phyloP scores from a whole-genome alignment of 371 early-diverging fungal genomes.

The Massospora cicadina region DNA sequence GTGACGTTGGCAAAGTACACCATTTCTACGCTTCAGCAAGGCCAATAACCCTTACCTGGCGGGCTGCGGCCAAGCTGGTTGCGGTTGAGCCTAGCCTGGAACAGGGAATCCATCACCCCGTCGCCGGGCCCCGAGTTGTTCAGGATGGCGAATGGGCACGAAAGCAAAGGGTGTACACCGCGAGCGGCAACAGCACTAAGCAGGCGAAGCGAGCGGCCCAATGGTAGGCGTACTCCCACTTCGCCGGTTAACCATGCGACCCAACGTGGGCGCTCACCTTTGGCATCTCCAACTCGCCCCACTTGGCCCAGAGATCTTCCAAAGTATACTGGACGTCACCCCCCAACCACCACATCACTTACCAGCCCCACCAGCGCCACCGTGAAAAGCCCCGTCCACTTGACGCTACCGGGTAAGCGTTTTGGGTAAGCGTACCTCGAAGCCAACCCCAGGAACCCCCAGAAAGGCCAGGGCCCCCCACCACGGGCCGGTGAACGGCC shows the following conservation, averaged over 20 bases:
- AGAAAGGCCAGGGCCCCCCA: slow-evolving; percentile 70
- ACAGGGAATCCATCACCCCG: slow-evolving; percentile 96
- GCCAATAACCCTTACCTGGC: slow-evolving; percentile 30
- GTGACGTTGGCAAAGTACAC: slow-evolving; percentile 83
- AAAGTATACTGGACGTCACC: slow-evolving; percentile 47
- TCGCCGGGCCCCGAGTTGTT: slow-evolving; percentile 88
- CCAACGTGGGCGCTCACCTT: slow-evolving; percentile 17
- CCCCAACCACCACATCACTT: background rate
- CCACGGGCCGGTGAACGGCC: slow-evolving; percentile 71
- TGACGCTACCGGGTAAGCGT: slow-evolving; percentile 47
- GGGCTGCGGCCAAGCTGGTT: slow-evolving; percentile 66
- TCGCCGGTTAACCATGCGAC: background rate
- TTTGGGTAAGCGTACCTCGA: slow-evolving; percentile 27
- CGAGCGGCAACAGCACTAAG: slow-evolving; percentile 72
- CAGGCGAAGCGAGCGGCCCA: slow-evolving; percentile 60
- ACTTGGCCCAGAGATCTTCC: slow-evolving; percentile 81
- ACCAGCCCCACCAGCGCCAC: slow-evolving; percentile 86
- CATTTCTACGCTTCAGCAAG: slow-evolving; percentile 35
- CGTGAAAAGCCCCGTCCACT: slow-evolving; percentile 98
- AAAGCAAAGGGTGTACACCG: slow-evolving; percentile 79
- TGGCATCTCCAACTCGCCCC: slow-evolving; percentile 66
- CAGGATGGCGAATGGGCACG: slow-evolving; percentile 76
- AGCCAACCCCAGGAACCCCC: slow-evolving; percentile 84
- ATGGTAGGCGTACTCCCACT: slow-evolving; percentile 48
- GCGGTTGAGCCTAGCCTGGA: slow-evolving; percentile 84